Conservation (phyloP, 169 alveolate species). For the Plasmodium relictum region DNA sequence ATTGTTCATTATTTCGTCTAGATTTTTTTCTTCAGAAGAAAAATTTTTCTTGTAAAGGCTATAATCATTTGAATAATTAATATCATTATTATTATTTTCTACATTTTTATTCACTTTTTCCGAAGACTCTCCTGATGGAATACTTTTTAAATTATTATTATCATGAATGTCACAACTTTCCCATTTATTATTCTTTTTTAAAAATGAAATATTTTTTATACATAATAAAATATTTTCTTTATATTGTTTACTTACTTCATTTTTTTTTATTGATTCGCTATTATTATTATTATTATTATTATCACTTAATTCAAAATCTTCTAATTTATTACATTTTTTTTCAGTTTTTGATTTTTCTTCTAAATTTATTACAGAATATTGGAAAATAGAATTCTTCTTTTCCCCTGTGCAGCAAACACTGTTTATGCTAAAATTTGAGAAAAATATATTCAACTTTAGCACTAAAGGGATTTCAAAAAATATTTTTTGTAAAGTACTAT, state of each 20-base stretch:
- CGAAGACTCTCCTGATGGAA: background rate
- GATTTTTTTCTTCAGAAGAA: background rate
- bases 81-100: background rate
- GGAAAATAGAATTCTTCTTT: background rate
- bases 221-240: constrained; percentile 14
- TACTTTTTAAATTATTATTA: background rate
- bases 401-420: constrained; percentile 1
- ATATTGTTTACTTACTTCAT: background rate
- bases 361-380: constrained; percentile 15
- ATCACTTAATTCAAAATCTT: background rate
- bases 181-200: background rate
- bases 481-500: constrained; percentile 8
- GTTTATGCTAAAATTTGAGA: background rate
- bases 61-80: background rate
- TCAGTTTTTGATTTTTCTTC: background rate
- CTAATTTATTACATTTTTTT: background rate
- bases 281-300: background rate
- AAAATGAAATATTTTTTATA: background rate
- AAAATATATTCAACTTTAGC: background rate
- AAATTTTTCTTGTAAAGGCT: background rate
- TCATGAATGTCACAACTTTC: background rate
- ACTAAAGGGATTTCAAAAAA: constrained; percentile 20
- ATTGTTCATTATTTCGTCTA: background rate
- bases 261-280: background rate
- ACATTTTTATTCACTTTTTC: constrained; percentile 2